Evolutionary conservation across 805 yeast species (phyloP).

Genomic region (Dipodascopsis uninucleata): DNA sequence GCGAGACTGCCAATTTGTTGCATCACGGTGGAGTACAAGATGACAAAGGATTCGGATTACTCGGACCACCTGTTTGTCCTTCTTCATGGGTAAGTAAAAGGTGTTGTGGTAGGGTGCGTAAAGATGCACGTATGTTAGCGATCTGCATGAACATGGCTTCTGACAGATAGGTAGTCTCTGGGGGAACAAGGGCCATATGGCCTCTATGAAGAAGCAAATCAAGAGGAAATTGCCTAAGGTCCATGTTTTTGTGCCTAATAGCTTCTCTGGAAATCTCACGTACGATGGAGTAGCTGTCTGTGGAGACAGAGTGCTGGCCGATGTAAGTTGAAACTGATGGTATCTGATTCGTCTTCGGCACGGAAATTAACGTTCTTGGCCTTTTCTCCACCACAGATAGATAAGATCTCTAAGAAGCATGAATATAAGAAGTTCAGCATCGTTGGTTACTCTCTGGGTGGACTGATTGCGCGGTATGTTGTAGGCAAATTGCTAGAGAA

Average conservation of each 20-base stretch:
- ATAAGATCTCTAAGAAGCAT: too few species aligned
- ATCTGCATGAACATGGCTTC: neutral
- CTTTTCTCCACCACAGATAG: too few species aligned
- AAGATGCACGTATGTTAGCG: neutral
- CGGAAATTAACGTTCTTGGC: too few species aligned
- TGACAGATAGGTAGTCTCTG: slow-evolving; percentile 42
- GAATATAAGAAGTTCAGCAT: slow-evolving; percentile 62
- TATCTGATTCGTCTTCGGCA: too few species aligned
- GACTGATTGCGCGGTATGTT: slow-evolving; percentile 71
- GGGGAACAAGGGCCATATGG: slow-evolving; percentile 63
- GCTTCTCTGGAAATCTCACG: slow-evolving; percentile 36
- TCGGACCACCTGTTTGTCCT: slow-evolving; percentile 65
- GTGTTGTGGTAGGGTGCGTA: neutral
- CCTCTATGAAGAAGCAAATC: slow-evolving; percentile 45
- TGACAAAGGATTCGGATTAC: too few species aligned
- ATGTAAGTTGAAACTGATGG: slow-evolving; percentile 41
- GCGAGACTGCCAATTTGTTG: too few species aligned
- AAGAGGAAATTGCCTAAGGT: slow-evolving; percentile 40
- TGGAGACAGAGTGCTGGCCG: slow-evolving; percentile 67
- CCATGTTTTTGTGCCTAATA: slow-evolving; percentile 30
- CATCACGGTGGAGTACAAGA: too few species aligned
- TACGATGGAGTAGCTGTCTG: slow-evolving; percentile 79
- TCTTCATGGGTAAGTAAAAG: slow-evolving; percentile 61
- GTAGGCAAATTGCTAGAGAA: slow-evolving; percentile 59
- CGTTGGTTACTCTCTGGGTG: slow-evolving; percentile 90